Conservation (phyloP, 306 rosid species). For the Acacia acuminata region DNA sequence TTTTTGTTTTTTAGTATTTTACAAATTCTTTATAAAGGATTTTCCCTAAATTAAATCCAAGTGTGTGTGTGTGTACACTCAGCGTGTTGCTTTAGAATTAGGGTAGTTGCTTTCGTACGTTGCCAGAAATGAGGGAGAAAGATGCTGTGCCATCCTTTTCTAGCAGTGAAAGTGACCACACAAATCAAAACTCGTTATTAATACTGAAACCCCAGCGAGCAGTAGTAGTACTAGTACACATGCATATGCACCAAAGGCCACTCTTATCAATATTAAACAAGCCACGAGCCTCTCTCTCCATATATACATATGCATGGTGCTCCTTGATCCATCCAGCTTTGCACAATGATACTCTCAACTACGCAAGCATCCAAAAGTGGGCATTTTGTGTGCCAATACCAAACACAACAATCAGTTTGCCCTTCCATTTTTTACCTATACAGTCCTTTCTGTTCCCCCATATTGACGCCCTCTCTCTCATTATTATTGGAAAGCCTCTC, state of each 20-base stretch:
- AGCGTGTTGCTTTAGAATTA: not conserved
- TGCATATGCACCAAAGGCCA: no score
- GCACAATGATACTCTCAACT: not conserved
- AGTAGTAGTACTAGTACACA: no score
- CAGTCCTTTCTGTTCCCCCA: not conserved
- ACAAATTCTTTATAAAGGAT: no score
- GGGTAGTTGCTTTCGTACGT: not conserved
- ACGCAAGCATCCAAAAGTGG: no score
- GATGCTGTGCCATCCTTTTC: conserved; percentile 6
- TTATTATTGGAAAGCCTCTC: not conserved
- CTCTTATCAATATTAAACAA: no score
- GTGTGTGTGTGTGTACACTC: not conserved
- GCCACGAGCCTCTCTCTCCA: not conserved
- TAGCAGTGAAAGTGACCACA: not conserved
- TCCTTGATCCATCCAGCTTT: no score
- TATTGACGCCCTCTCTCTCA: not conserved
- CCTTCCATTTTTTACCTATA: not conserved
- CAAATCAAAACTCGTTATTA: not conserved
- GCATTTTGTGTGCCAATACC: not conserved
- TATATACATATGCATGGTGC: no score
- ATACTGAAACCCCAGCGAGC: not conserved
- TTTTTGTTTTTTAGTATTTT: no score
- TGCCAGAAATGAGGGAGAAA: conserved; percentile 1
- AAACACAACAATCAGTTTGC: not conserved
- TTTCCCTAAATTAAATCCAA: no score